Base-by-base conservation (phyloP, 352 stramenopile genomes). In the Phytophthora lateralis region DNA sequence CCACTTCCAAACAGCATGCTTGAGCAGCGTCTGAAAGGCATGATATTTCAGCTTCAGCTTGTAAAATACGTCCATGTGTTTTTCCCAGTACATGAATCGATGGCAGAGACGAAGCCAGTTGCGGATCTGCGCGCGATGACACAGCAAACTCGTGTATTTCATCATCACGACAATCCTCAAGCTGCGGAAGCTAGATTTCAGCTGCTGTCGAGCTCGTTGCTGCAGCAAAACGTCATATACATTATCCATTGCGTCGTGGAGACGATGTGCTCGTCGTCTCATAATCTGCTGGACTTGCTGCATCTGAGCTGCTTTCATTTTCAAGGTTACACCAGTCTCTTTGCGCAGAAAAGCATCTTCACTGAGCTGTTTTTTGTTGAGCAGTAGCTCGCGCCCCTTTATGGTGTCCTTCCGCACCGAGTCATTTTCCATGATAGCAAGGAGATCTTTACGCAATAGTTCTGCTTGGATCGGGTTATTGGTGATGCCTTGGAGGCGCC, bases 211-310 rank as follows among this genome's bases (percentile, higher is more conserved):
- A 43, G 61, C 71, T 41, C 80, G 63, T 56, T 87, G 75, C 15
- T 73, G 38, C 20, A 79, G 52, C 17, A 90, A 51, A n/a, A 78
- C 66, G 26, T 87, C 75, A 20, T 79, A 90, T 4, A 85, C 69
- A 41, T 79, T 78, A 51, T 88, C 80, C 6, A 90, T 77, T n/a
- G 59, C 73, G 48, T 90, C 78, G 62, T 90, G 77, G 32, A 90
- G 66, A 26, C 71, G 76, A 47, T 81, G 75, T 2, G 63, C 76
- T 17, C 80, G 64, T 21, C 64, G 76, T 7, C 76, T 69, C 34
- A 90, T 48, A 27, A 90, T 78, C 17, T 85, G 65, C 24, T 85
- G 73, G 1, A 70, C 65, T 48, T 80, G 73, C 38, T 79, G 72
- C 62, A 85, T 75, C 30, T 78, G 66, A n/a, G 55, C 34, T 0